Percentiles rank a stretch among this genome's conserved stretches.
Evolutionary conservation across 495 filamentous ascomycete genomes (phyloP).

Genomic region (Penicillium flavigenum): DNA sequence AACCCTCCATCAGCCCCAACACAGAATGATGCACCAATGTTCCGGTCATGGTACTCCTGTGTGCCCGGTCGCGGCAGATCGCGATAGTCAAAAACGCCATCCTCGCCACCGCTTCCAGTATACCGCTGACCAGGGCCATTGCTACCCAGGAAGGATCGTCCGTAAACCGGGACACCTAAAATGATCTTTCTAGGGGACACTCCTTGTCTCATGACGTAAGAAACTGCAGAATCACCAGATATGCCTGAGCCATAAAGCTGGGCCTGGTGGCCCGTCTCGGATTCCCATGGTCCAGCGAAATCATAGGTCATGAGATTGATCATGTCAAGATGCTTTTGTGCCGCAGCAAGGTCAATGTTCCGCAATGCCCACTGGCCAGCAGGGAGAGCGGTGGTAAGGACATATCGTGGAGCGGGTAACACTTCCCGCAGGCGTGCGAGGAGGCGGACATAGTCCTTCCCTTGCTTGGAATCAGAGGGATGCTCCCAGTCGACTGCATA

Average conservation of each 20-base stretch:
- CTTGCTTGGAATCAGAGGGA: slow-evolving; percentile 66
- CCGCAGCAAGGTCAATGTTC: slow-evolving; percentile 69
- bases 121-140: slow-evolving; percentile 62
- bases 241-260: slow-evolving; percentile 68
- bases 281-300: slow-evolving; percentile 77
- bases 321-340: slow-evolving; percentile 68
- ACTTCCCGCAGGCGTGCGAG: slow-evolving; percentile 66
- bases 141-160: slow-evolving; percentile 74
- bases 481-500: slow-evolving; percentile 87
- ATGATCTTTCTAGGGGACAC: slow-evolving; percentile 75
- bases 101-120: slow-evolving; percentile 66
- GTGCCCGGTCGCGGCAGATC: slow-evolving; percentile 70
- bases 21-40: slow-evolving; percentile 71
- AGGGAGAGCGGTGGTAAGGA: slow-evolving; percentile 80
- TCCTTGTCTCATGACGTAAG: slow-evolving; percentile 62
- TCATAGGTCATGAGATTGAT: slow-evolving; percentile 88
- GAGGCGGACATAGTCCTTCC: slow-evolving; percentile 69
- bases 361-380: slow-evolving; percentile 70
- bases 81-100: slow-evolving; percentile 80
- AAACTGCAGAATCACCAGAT: slow-evolving; percentile 65
- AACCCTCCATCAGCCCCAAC: slow-evolving; percentile 81
- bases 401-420: slow-evolving; percentile 71
- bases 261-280: slow-evolving; percentile 71
- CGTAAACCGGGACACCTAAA: slow-evolving; percentile 77
- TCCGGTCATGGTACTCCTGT: slow-evolving; percentile 66